These are phyloP conservation scores for Calonectria pseudoreteaudii DNA, from an alignment of 2,329 filamentous ascomycete genomes.

Conservation along the genomic window DNA sequence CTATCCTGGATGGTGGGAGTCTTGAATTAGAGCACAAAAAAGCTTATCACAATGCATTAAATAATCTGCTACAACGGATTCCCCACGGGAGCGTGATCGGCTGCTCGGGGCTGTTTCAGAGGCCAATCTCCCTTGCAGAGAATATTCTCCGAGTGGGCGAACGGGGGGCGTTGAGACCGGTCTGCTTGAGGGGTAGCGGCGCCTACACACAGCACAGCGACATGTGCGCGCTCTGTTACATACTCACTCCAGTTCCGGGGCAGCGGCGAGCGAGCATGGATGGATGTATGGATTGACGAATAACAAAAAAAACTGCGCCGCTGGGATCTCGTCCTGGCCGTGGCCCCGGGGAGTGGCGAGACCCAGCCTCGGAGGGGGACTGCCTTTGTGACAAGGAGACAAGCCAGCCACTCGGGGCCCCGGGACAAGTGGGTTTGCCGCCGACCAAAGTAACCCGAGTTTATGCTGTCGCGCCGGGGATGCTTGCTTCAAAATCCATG, in stretches of 20 bases:
- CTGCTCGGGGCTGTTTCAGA: conserved; percentile 11
- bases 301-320: neutral
- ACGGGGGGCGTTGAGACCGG: conserved; percentile 29
- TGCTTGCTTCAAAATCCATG: conserved; percentile 34
- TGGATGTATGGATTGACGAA: neutral
- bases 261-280: neutral
- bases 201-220: neutral
- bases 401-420: conserved; percentile 30
- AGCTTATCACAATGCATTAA: conserved; percentile 18
- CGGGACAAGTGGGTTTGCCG: conserved; percentile 34
- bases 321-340: conserved; percentile 9
- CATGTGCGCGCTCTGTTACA: neutral
- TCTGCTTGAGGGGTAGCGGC: conserved; percentile 24
- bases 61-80: conserved; percentile 17
- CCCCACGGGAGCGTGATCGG: conserved; percentile 3
- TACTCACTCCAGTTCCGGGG: neutral
- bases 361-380: conserved; percentile 17
- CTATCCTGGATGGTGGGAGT: neutral
- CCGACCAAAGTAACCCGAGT: conserved; percentile 26
- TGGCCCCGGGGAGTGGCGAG: conserved; percentile 21
- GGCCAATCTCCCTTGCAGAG: conserved; percentile 22
- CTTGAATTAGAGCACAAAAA: neutral
- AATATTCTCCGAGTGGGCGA: conserved; percentile 26
- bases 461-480: conserved; percentile 33
- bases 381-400: conserved; percentile 27